These are phyloP conservation scores for Fusarium coicis DNA, from an alignment of 2,329 filamentous ascomycete genomes.

Conservation along the genomic window DNA sequence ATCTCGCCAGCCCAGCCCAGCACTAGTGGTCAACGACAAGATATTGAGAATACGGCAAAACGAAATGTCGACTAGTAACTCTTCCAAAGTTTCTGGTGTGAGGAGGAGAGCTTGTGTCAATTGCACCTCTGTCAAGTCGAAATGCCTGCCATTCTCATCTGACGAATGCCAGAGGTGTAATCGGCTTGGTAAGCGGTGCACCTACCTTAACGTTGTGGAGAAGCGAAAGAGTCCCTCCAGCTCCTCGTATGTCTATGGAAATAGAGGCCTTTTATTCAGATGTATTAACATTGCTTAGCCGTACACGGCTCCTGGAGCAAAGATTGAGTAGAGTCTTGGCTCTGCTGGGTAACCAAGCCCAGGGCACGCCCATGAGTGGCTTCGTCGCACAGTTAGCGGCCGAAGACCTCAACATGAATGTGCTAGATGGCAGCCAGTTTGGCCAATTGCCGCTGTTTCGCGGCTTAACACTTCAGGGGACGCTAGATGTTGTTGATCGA, in stretches of 20 bases:
- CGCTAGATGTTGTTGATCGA: background rate
- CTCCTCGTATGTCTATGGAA: background rate
- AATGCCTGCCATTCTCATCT: slow-evolving; percentile 21
- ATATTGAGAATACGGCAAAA: background rate
- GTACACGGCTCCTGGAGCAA: slow-evolving; percentile 5
- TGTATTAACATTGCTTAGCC: background rate
- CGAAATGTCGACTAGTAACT: background rate
- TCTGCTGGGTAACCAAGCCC: background rate
- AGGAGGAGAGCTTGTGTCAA: slow-evolving; percentile 28
- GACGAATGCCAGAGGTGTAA: slow-evolving; percentile 28
- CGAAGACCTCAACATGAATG: background rate
- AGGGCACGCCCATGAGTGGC: background rate
- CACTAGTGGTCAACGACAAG: background rate
- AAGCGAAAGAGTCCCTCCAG: slow-evolving; percentile 16
- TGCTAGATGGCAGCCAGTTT: rapidly evolving
- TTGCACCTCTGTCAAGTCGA: slow-evolving; percentile 25
- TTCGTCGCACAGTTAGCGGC: background rate
- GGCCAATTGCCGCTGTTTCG: background rate
- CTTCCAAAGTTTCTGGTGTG: background rate
- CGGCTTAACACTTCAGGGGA: background rate
- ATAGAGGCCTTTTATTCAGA: rapidly evolving
- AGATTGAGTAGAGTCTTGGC: background rate
- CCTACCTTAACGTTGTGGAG: slow-evolving; percentile 13
- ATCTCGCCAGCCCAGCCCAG: background rate
- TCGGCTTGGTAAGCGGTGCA: slow-evolving; percentile 17